These are phyloP conservation scores for Saturnispora serradocipensis DNA, from an alignment of 805 yeast genomes.

Conservation along the genomic window DNA sequence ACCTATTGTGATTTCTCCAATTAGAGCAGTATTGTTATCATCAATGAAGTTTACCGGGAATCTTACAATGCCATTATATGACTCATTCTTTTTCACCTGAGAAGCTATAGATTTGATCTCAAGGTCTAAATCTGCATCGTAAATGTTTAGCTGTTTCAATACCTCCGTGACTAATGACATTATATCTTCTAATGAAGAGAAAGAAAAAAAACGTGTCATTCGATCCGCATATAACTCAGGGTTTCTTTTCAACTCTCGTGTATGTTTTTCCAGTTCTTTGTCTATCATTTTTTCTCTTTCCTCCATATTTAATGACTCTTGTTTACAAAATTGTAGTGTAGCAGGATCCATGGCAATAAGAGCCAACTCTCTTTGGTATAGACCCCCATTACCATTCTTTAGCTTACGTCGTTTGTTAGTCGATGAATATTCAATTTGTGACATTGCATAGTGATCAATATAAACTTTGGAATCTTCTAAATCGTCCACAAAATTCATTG, in stretches of 20 bases:
- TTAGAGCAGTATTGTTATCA: slow-evolving; percentile 34
- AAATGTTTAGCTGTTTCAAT: slow-evolving; percentile 34
- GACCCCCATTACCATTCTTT: slow-evolving; percentile 22
- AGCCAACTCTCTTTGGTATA: slow-evolving; percentile 18
- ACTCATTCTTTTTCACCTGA: slow-evolving; percentile 22
- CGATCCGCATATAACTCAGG: slow-evolving; percentile 32
- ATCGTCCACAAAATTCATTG: slow-evolving; percentile 32
- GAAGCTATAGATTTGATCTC: slow-evolving; percentile 17
- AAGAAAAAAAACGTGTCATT: slow-evolving; percentile 45
- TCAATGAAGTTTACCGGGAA: slow-evolving; percentile 35
- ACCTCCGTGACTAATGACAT: slow-evolving; percentile 34
- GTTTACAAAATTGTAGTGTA: slow-evolving; percentile 33
- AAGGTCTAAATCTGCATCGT: slow-evolving; percentile 15
- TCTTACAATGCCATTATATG: slow-evolving; percentile 27
- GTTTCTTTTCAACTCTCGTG: slow-evolving; percentile 10
- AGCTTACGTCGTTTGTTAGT: slow-evolving; percentile 26
- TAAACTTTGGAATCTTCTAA: slow-evolving; percentile 16
- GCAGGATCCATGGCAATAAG: slow-evolving; percentile 44
- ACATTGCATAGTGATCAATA: slow-evolving; percentile 28
- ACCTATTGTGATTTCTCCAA: slow-evolving; percentile 39
- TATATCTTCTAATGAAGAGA: slow-evolving; percentile 34
- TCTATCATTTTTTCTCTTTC: slow-evolving; percentile 19
- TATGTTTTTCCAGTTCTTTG: slow-evolving; percentile 17
- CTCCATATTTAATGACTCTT: slow-evolving; percentile 16
- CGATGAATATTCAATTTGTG: slow-evolving; percentile 36